phyloP scores from a whole-genome alignment of 2,329 filamentous ascomycete species.

The Colletotrichum sp. region DNA sequence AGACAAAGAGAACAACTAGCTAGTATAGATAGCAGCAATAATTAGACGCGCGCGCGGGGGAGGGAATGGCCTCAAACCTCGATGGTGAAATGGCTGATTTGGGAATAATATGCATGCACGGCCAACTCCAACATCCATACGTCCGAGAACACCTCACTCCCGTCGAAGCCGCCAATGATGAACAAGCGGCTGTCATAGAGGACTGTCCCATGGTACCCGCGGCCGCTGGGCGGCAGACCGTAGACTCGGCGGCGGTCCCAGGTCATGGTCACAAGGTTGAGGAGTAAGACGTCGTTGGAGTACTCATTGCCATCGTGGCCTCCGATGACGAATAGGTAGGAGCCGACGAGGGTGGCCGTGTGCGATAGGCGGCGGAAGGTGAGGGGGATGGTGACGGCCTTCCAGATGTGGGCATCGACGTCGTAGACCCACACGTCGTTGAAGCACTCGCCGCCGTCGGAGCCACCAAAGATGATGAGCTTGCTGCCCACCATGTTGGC shows the following conservation, averaged over 20 bases:
- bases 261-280: constrained; percentile 76
- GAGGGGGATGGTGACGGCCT: constrained; percentile 59
- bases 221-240: constrained; percentile 63
- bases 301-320: constrained; percentile 75
- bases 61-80: constrained; percentile 52
- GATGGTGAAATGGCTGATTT: constrained; percentile 75
- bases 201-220: constrained; percentile 71
- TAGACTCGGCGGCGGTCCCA: constrained; percentile 72
- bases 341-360: constrained; percentile 71
- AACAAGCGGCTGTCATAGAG: constrained; percentile 69
- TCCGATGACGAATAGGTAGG: constrained; percentile 72
- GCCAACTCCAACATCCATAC: constrained; percentile 71
- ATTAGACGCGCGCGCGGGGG: neutral
- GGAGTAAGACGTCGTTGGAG: constrained; percentile 69
- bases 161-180: constrained; percentile 71
- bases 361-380: constrained; percentile 71
- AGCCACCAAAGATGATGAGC: constrained; percentile 73
- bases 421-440: constrained; percentile 77
- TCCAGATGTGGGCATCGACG: constrained; percentile 66
- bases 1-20: neutral
- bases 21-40: neutral
- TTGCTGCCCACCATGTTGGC: constrained; percentile 76
- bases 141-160: constrained; percentile 69
- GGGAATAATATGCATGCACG: constrained; percentile 74
- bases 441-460: constrained; percentile 74